Conservation (phyloP, 345 rosid species). For the Litchi chinensis region DNA sequence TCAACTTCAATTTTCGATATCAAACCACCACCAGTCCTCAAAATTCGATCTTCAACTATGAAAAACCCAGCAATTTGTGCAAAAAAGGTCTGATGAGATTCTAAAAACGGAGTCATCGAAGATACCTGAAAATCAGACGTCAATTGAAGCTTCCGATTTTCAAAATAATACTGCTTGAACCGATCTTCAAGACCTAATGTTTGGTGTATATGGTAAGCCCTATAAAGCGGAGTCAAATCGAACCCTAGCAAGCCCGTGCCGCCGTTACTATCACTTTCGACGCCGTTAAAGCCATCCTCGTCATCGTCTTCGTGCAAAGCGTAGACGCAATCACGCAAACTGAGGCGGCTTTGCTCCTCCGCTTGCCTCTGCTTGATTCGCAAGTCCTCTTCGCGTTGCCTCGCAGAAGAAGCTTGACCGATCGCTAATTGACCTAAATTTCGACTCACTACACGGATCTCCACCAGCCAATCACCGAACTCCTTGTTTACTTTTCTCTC, state of each 20-base stretch:
- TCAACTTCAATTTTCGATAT: constrained; percentile 86
- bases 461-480: constrained; percentile 95
- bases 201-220: constrained; percentile 91
- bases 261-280: constrained; percentile 36
- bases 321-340: constrained; percentile 84
- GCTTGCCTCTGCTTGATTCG: constrained; percentile 96
- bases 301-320: constrained; percentile 86
- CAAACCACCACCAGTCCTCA: constrained; percentile 90
- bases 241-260: constrained; percentile 58
- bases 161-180: constrained; percentile 83
- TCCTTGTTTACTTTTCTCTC: constrained; percentile 89
- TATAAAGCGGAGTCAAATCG: constrained; percentile 83
- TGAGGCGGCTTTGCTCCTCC: constrained; percentile 91
- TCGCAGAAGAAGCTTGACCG: constrained; percentile 90
- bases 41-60: constrained; percentile 83
- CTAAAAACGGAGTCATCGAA: constrained; percentile 94
- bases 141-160: constrained; percentile 91
- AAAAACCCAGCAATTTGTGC: constrained; percentile 98
- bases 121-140: constrained; percentile 98
- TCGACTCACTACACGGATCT: constrained; percentile 90
- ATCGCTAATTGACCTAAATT: constrained; percentile 92
- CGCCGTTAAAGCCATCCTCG: constrained; percentile 36
- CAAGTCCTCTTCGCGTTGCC: constrained; percentile 95
- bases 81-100: constrained; percentile 95
- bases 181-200: constrained; percentile 83